phyloP scores from a whole-genome alignment of 2,329 filamentous ascomycete genomes.

The Coccinonectria pachysandricola region DNA sequence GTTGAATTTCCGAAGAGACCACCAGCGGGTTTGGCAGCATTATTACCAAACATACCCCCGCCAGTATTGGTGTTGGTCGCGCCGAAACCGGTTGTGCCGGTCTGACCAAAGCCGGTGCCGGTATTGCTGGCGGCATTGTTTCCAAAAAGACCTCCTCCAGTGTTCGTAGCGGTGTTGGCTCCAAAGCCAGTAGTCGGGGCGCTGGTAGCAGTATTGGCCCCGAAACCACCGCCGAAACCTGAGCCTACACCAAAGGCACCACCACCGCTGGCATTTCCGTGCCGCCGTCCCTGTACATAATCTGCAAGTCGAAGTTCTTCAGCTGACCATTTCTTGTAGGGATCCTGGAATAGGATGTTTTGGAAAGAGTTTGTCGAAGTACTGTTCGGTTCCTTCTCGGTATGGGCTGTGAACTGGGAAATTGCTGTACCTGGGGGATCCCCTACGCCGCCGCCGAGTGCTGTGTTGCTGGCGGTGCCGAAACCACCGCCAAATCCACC shows the following conservation, averaged over 20 bases:
- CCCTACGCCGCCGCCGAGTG: constrained; percentile 40
- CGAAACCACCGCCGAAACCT: constrained; percentile 42
- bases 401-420: constrained; percentile 56
- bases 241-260: constrained; percentile 68
- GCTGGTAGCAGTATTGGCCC: constrained; percentile 24
- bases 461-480: constrained; percentile 35
- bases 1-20: constrained; percentile 16
- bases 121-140: constrained; percentile 23
- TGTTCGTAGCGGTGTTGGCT: constrained; percentile 23
- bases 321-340: constrained; percentile 84
- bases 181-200: constrained; percentile 36
- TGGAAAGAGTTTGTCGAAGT: constrained; percentile 57
- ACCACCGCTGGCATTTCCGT: constrained; percentile 72
- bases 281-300: constrained; percentile 77
- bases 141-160: constrained; percentile 29
- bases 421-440: constrained; percentile 60
- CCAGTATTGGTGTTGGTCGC: constrained; percentile 17
- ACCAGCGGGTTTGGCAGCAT: constrained; percentile 13
- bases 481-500: constrained; percentile 31
- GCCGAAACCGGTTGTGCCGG: constrained; percentile 32
- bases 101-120: constrained; percentile 10
- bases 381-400: constrained; percentile 62
- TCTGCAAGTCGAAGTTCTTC: constrained; percentile 76
- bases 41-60: constrained; percentile 30
- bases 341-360: constrained; percentile 66